Conservation (phyloP, 2,329 filamentous ascomycete species). For the Gremmenia infestans region DNA sequence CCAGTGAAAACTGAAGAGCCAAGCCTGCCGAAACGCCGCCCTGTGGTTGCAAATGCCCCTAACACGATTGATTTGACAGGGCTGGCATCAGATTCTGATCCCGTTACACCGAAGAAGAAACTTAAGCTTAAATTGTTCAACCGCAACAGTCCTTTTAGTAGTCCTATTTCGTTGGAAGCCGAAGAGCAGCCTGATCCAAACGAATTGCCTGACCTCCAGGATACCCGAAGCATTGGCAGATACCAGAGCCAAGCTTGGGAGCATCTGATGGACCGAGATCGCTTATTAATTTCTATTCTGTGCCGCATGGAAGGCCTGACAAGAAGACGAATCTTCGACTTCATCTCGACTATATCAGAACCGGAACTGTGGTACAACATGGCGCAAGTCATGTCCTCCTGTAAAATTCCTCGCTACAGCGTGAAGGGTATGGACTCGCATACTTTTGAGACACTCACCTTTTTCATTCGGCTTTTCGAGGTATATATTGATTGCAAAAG, state of each 20-base stretch:
- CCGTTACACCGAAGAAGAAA: constrained; percentile 15
- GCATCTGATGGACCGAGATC: constrained; percentile 27
- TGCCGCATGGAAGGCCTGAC: constrained; percentile 23
- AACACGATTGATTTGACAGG: constrained; percentile 21
- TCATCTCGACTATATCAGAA: constrained; percentile 12
- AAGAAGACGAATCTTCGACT: constrained; percentile 6
- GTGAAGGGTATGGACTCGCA: constrained; percentile 14
- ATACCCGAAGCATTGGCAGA: constrained; percentile 21
- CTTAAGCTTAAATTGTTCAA: constrained; percentile 11
- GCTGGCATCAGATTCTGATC: constrained; percentile 19
- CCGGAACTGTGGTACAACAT: constrained; percentile 17
- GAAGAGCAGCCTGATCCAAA: constrained; percentile 2
- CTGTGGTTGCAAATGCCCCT: background rate
- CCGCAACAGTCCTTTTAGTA: constrained; percentile 3
- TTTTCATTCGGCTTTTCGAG: constrained; percentile 23
- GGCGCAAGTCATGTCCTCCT: constrained; percentile 8
- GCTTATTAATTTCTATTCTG: constrained; percentile 40
- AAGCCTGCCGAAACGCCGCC: background rate
- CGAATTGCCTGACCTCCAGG: constrained; percentile 17
- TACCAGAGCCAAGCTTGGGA: constrained; percentile 18
- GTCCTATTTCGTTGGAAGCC: background rate
- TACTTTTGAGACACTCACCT: constrained; percentile 9
- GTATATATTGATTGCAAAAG: constrained; percentile 30
- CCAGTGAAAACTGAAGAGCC: constrained; percentile 4
- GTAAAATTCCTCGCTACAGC: background rate